A percentile compares a stretch with the other conserved stretches of the same genome.
Evolutionary conservation across 75 land plant genomes (phyloP).

Genomic region (Pinus taeda): DNA sequence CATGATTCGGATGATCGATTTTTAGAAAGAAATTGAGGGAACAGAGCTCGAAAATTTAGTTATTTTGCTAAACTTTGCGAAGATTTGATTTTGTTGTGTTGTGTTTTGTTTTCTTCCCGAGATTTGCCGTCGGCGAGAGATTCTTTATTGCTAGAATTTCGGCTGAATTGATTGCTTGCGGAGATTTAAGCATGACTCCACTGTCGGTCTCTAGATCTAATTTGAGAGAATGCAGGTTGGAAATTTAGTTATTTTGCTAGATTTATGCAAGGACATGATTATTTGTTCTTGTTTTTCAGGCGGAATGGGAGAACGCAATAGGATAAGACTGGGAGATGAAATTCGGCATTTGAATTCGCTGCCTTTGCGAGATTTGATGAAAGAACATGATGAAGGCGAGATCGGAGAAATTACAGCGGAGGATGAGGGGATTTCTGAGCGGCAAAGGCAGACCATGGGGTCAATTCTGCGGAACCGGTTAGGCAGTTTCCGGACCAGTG

Average conservation of each 20-base stretch:
- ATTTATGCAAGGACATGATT: not conserved
- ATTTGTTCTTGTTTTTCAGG: not conserved
- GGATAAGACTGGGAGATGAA: slow-evolving; percentile 2
- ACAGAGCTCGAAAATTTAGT: no score
- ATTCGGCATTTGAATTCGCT: not conserved
- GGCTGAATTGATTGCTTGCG: no score
- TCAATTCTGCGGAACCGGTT: slow-evolving; percentile 5
- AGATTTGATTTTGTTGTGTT: no score
- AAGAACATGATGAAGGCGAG: slow-evolving; percentile 6
- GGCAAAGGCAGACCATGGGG: slow-evolving; percentile 5
- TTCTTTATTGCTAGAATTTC: no score
- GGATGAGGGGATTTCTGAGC: not conserved
- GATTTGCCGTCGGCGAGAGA: no score
- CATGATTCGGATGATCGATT: no score
- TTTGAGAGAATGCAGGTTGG: no score
- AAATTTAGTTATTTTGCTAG: not conserved
- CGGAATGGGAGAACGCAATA: not conserved
- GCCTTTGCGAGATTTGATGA: slow-evolving; percentile 12
- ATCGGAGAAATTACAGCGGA: not conserved
- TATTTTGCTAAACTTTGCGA: no score
- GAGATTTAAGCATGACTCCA: no score
- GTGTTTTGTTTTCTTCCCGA: no score
- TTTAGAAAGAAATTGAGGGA: no score
- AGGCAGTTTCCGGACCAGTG: not conserved
- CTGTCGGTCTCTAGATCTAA: no score